Base-by-base conservation (phyloP, 371 early-diverging fungal species). In the Circinella umbellata region DNA sequence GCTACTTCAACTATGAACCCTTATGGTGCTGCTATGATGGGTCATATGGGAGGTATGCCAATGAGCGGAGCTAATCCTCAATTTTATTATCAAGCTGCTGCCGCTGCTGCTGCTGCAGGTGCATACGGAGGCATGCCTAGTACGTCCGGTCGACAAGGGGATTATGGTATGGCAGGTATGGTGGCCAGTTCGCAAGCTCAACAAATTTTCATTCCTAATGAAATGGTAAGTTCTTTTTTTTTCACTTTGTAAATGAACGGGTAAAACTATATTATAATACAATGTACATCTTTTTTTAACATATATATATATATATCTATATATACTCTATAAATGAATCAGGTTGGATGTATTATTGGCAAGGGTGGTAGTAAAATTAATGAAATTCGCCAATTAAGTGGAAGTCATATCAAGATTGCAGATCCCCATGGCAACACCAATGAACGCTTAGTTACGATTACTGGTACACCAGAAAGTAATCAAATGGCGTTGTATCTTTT, bases 301-400 rank as follows among this genome's bases (percentile, higher is more conserved):
- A 27, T 27, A 27, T 2, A 27, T 27, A 27, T 27, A 27, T 27
- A 27, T 1, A 27, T 27, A 27, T n/a, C n/a, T 27, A 27, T 27
- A 27, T 27, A 27, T 27, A 27, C 27, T 27, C 27, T 27, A 0
- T 27, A 27, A 27, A 27, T 27, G 27, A 27, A 53, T 18, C 27
- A 83, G 84, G 84, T 94, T 35, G 95, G 96, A 10, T 89, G 91
- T 63, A 89, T 95, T 61, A 95, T 95, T 78, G 96, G 96, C 71
- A 94, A 93, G 74, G 90, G 90, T 3, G 96, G 96, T n/a, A 83
- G 82, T 42, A 91, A 91, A 77, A 95, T 95, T 74, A 94, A 93
- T 72, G 94, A 94, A 69, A 91, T 96, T 51, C 87, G 95, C 63
- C 86, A 89, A 48, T 69, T 86, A 61, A 90, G 91, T 61, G 94